A percentile compares a stretch with the other conserved stretches of the same genome.
These are phyloP conservation scores for Sugiyamaella marilandica DNA, from an alignment of 805 yeast species.

Conservation along the genomic window DNA sequence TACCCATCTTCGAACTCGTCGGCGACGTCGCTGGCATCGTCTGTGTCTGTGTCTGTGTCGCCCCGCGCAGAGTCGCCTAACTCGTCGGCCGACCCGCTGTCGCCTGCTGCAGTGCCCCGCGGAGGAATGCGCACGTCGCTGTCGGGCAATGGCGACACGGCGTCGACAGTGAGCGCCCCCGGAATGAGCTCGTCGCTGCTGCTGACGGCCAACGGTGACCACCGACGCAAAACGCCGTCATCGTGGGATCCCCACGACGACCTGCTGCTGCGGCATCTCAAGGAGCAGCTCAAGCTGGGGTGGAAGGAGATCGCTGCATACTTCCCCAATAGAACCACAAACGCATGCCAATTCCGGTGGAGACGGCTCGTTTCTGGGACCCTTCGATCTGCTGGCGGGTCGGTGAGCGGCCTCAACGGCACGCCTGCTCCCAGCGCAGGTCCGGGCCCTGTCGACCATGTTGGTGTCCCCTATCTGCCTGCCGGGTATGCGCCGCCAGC, in stretches of 20 bases:
- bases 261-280: constrained; percentile 61
- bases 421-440: not conserved
- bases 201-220: constrained; percentile 4
- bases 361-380: constrained; percentile 54
- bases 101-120: not conserved
- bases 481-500: constrained; percentile 1
- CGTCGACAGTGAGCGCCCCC: not conserved
- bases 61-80: not conserved
- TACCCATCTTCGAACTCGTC: not conserved
- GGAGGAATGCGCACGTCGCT: not conserved
- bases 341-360: constrained; percentile 90
- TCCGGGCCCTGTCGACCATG: no score
- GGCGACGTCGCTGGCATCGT: not conserved
- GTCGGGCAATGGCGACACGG: not conserved
- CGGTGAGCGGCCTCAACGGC: not conserved
- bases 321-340: constrained; percentile 76
- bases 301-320: constrained; percentile 85
- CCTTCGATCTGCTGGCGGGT: constrained; percentile 25
- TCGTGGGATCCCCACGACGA: constrained; percentile 83
- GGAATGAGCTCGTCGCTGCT: not conserved
- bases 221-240: constrained; percentile 39
- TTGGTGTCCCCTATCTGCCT: constrained; percentile 7
- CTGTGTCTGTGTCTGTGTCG: not conserved
- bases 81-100: not conserved
- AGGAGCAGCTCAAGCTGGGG: constrained; percentile 78